Evolutionary conservation across 176 grass and related monocot genomes (phyloP).

Genomic region (Tillandsia fasciculata): DNA sequence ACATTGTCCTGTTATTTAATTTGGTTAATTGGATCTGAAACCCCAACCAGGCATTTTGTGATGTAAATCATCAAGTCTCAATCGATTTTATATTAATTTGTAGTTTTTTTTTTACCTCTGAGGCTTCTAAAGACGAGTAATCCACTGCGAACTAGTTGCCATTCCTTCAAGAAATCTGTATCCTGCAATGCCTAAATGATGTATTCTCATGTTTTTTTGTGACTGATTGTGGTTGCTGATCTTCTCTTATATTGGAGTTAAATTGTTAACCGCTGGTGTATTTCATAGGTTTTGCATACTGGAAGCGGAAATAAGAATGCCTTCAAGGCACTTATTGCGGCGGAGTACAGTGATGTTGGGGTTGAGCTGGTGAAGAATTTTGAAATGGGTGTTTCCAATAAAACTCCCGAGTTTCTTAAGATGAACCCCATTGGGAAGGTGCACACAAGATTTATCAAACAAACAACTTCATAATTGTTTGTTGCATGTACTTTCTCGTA

Average conservation of each 20-base stretch:
- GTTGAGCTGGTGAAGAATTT: slow-evolving; percentile 69
- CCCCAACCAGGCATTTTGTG: no score
- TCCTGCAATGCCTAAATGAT: no score
- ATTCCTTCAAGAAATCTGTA: no score
- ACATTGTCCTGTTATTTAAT: no score
- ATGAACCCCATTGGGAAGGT: slow-evolving; percentile 89
- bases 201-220: no score
- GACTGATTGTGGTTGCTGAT: no score
- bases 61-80: no score
- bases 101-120: no score
- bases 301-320: slow-evolving; percentile 53
- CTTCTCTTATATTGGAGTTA: background rate
- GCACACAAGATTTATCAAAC: background rate
- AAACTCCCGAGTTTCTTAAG: slow-evolving; percentile 61
- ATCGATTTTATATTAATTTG: no score
- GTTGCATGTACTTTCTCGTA: background rate
- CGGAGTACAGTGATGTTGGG: slow-evolving; percentile 52
- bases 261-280: background rate
- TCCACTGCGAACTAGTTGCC: no score
- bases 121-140: no score
- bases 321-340: slow-evolving; percentile 62
- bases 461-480: background rate
- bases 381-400: slow-evolving; percentile 79
- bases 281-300: slow-evolving; percentile 44
- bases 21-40: no score